Evolutionary conservation across 768 basidiomycete species (phyloP), one percentile per base, ranked within the genome.

Genomic region (Lactarius hatsudake): DNA sequence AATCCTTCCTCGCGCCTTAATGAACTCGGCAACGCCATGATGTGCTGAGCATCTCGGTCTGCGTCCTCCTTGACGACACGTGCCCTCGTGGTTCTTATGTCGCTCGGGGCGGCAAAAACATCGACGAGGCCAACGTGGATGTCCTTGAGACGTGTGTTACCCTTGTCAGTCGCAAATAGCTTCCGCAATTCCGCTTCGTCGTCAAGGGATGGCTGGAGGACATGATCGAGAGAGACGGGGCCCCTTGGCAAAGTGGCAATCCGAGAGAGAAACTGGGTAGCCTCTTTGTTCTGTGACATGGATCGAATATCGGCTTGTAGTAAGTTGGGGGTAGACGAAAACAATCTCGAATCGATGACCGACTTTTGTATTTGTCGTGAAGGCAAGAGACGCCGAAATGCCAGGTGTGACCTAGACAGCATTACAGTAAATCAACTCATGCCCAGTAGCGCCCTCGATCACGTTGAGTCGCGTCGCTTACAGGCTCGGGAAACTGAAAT

Each of bases 121-220:
- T 87, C 84, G 68, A 87, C 82, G 20, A 87, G 83, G 7, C 86
- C 86, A 56, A 87, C 84, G 64, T 83, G 73, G 3, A 81, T 82
- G 68, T 85, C 78, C n/a, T 72, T 67, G 34, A 87, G 78, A 32
- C 82, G 80, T 12, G 74, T n/a, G 64, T 84, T 81, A 54, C 68
- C 66, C 73, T 79, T 81, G 69, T 87, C 84, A 3, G 80, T 82
- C 9, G 86, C 86, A 65, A 84, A 87, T 28, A 86, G 75, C 63
- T 79, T 81, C 68, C 86, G 80, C 56, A 88, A 75, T 58, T 82
- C 79, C 1, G 81, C 78, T 75, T 88, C 87, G 57, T 86, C 82
- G 13, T 84, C 82, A 60, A 88, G 76, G 38, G 84, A 84, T n/a
- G 84, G 84, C 61, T 82, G 79, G n/a, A 88, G 76, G 20, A 72